phyloP scores from a whole-genome alignment of 257 asterid species.

The Jacaranda copaia region DNA sequence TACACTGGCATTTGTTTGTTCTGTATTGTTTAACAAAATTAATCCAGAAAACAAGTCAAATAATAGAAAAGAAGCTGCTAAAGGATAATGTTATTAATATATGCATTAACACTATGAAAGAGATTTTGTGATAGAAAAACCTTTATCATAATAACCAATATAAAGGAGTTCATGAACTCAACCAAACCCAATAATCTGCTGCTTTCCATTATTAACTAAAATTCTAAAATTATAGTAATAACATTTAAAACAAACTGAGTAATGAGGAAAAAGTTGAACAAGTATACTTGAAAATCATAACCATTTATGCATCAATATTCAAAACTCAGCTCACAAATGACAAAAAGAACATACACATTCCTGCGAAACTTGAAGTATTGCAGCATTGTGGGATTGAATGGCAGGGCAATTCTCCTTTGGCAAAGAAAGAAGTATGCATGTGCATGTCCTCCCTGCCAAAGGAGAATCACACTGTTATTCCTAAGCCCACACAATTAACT shows the following conservation, averaged over 20 bases:
- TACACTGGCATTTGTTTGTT: constrained; percentile 14
- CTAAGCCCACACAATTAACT: constrained; percentile 41
- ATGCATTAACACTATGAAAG: constrained; percentile 2
- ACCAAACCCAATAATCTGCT: neutral
- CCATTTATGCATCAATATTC: neutral
- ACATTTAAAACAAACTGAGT: neutral
- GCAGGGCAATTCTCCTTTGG: constrained; percentile 95
- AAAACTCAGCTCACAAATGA: neutral
- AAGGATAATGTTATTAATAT: constrained; percentile 6
- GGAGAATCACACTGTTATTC: constrained; percentile 65
- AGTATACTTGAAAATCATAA: neutral
- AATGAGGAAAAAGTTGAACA: constrained; percentile 21
- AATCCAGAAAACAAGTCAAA: constrained; percentile 5
- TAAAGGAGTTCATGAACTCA: neutral
- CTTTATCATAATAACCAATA: neutral
- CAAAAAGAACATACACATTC: neutral
- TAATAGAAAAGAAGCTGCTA: neutral
- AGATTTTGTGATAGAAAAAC: neutral
- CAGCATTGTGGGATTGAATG: constrained; percentile 56
- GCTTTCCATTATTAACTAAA: constrained; percentile 7
- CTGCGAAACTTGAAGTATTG: constrained; percentile 1
- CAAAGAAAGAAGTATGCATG: constrained; percentile 53
- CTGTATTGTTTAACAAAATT: neutral
- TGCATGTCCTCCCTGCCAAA: constrained; percentile 57
- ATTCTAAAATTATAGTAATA: neutral